A percentile compares a stretch with the other conserved stretches of the same genome.
These are phyloP conservation scores for Paecilomyces fulvus DNA, from an alignment of 2,329 filamentous ascomycete genomes.

Conservation along the genomic window DNA sequence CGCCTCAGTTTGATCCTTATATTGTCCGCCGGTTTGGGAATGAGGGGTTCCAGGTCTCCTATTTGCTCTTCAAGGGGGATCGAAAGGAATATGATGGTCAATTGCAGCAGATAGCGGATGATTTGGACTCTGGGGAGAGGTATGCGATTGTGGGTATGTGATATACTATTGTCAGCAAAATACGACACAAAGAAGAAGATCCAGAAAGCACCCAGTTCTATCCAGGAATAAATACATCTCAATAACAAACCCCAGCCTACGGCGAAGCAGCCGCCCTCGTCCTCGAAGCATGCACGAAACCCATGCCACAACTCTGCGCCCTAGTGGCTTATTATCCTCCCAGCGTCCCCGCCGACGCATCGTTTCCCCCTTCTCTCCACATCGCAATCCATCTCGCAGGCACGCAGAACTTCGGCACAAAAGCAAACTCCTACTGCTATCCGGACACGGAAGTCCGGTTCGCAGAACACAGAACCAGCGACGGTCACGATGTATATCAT, in stretches of 20 bases:
- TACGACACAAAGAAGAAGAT: neutral
- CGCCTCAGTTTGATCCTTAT: slow-evolving; percentile 42
- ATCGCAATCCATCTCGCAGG: slow-evolving; percentile 51
- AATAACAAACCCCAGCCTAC: slow-evolving; percentile 39
- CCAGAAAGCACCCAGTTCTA: too few relatives aligned
- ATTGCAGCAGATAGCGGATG: slow-evolving; percentile 43
- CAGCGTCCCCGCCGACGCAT: slow-evolving; percentile 17
- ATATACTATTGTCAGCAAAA: neutral
- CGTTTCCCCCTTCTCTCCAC: slow-evolving; percentile 24
- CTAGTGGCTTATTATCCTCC: slow-evolving; percentile 53
- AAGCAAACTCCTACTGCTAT: slow-evolving; percentile 42
- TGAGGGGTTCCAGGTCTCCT: slow-evolving; percentile 51
- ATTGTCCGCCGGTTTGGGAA: slow-evolving; percentile 45
- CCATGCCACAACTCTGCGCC: slow-evolving; percentile 48
- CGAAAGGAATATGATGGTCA: slow-evolving; percentile 41
- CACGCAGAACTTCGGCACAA: slow-evolving; percentile 30
- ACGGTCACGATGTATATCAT: slow-evolving; percentile 42
- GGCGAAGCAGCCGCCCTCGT: slow-evolving; percentile 49
- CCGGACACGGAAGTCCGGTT: slow-evolving; percentile 52
- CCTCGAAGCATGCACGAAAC: slow-evolving; percentile 48
- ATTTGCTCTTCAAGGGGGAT: slow-evolving; percentile 45
- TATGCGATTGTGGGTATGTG: slow-evolving; percentile 52
- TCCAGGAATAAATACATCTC: neutral
- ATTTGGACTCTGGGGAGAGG: slow-evolving; percentile 46
- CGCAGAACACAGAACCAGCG: slow-evolving; percentile 45